Evolutionary conservation across 2,329 filamentous ascomycete genomes (phyloP).

Genomic region (Cladosporium sp.): DNA sequence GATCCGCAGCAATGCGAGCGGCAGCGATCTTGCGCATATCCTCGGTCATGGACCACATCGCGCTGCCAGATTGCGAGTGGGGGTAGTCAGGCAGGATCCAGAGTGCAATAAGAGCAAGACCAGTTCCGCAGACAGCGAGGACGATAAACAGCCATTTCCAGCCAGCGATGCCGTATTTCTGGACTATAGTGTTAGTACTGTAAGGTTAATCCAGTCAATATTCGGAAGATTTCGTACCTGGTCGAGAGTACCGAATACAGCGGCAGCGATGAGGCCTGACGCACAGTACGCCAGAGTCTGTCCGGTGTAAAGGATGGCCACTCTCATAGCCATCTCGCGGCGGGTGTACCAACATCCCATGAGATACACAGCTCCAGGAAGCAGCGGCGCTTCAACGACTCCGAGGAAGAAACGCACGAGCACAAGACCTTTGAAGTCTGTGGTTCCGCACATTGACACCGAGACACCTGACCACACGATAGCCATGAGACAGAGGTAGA

Average conservation of each 20-base stretch:
- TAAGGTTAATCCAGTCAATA: not conserved
- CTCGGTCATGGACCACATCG: slow-evolving; percentile 46
- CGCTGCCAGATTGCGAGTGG: slow-evolving; percentile 45
- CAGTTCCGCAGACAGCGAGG: slow-evolving; percentile 49
- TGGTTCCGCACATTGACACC: slow-evolving; percentile 26
- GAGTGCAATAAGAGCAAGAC: slow-evolving; percentile 57
- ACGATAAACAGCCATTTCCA: slow-evolving; percentile 19
- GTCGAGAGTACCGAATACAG: slow-evolving; percentile 65
- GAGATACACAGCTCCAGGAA: slow-evolving; percentile 21
- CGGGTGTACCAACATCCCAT: slow-evolving; percentile 44
- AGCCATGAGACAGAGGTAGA: slow-evolving; percentile 41
- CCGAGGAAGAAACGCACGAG: slow-evolving; percentile 28
- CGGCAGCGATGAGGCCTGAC: slow-evolving; percentile 57
- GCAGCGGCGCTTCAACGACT: slow-evolving; percentile 20
- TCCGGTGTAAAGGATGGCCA: slow-evolving; percentile 32
- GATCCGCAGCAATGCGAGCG: slow-evolving; percentile 41
- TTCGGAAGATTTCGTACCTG: slow-evolving; percentile 32
- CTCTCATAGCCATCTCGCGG: slow-evolving; percentile 31
- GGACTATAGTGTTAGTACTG: slow-evolving; percentile 29
- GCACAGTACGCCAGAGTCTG: slow-evolving; percentile 64
- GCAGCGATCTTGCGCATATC: slow-evolving; percentile 42
- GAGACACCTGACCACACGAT: slow-evolving; percentile 37
- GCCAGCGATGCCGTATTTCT: slow-evolving; percentile 29
- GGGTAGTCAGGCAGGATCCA: slow-evolving; percentile 70
- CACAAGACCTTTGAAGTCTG: slow-evolving; percentile 29